Evolutionary conservation across 768 basidiomycete species (phyloP).

Genomic region (Thelephora aurantiotincta): DNA sequence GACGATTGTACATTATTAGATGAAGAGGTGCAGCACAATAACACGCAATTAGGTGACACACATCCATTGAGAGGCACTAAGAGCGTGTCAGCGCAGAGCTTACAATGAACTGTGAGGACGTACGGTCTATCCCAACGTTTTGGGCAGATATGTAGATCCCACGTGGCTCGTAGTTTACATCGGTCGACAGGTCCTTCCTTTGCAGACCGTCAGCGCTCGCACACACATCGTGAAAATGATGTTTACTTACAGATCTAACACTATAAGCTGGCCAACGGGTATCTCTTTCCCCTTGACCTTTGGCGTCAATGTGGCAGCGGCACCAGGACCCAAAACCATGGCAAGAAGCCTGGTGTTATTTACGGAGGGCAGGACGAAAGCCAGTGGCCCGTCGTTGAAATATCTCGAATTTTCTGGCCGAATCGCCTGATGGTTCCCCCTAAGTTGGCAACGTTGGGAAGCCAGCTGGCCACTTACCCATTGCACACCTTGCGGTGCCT

Average conservation of each 20-base stretch:
- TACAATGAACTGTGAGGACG: conserved; percentile 2
- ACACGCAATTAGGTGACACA: conserved; percentile 42
- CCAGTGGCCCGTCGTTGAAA: conserved; percentile 30
- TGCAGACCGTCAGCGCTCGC: background rate
- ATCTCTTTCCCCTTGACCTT: conserved; percentile 22
- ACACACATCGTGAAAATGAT: background rate
- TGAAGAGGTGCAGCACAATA: conserved; percentile 41
- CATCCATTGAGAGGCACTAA: conserved; percentile 44
- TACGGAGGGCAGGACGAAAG: conserved; percentile 28
- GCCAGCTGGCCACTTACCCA: background rate
- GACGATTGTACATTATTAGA: conserved; percentile 13
- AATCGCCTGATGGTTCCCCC: conserved; percentile 1
- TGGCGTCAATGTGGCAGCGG: conserved; percentile 25
- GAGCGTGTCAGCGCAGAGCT: background rate
- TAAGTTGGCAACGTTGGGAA: background rate
- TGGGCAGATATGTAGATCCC: conserved; percentile 29
- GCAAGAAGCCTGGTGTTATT: conserved; percentile 24
- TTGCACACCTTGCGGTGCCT: background rate
- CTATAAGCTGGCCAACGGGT: conserved; percentile 31
- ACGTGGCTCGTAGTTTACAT: conserved; percentile 34
- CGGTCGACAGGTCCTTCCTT: conserved; percentile 40
- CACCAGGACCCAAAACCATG: conserved; percentile 27
- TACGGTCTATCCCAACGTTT: conserved; percentile 28
- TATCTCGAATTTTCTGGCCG: conserved; percentile 15
- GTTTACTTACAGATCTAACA: conserved; percentile 40